Base-by-base conservation (phyloP, 2,329 filamentous ascomycete genomes). In the Capronia americana region DNA sequence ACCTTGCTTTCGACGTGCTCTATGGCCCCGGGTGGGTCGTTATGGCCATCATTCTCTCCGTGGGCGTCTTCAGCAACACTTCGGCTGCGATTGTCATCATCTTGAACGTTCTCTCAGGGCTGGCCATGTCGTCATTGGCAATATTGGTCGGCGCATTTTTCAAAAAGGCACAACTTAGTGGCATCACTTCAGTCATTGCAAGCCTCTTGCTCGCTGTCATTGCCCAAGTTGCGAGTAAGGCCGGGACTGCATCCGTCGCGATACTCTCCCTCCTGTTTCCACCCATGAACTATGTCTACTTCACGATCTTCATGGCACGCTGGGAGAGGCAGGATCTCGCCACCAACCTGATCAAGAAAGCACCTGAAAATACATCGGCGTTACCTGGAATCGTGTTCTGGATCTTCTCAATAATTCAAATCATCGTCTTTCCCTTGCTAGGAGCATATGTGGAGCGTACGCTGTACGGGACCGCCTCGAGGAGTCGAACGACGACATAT, bases 261-360 rank as follows among this genome's bases (percentile, higher is more conserved):
- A 80, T 92, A 3, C 82, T 96, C 12, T 90, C 90, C 67, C 75
- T 96, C 14, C 77, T 97, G 0, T 97, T 97, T 75, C 87, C 92
- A 0, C 91, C 93, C 0, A 96, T 93, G 82, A 93, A 92, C 73
- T 97, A 92, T 74, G 90, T 94, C 14, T 93, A 89, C 76, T 95
- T 94, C 75, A 84, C 88, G 61, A 87, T 91, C 20, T 86, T 89
- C 69, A 85, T 93, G 77, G 91, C 93, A 12, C 88, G 91, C 50
- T 97, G 87, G 76, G 91, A 97, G 78, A 82, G 84, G 68, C 75
- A 88, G 63, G 81, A 86, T 20, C 73, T 82, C 48, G 80, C 86
- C 0, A 85, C 89, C 0, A 86, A 91, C 68, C 80, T 97, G 2
- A 74, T 85, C 4, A 77, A 87, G 48, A 80, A 80, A 1, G 87